Evolutionary conservation across 306 rosid genomes (phyloP).

Genomic region (Casuarina equisetifolia): DNA sequence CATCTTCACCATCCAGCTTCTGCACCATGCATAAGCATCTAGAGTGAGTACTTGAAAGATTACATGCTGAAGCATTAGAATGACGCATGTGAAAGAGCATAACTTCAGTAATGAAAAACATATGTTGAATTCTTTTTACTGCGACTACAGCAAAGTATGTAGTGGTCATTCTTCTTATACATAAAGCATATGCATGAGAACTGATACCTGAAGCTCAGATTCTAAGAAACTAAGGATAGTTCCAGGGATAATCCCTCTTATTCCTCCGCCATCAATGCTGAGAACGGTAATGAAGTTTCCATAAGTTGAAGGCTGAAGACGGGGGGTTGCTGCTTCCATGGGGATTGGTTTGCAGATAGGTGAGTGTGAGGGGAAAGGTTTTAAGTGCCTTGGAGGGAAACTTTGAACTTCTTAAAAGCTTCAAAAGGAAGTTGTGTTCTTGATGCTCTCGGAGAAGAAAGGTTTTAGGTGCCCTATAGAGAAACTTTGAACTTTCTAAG

Average conservation of each 20-base stretch:
- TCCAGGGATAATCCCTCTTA: constrained; percentile 6
- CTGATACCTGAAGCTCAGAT: neutral
- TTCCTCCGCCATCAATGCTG: constrained; percentile 11
- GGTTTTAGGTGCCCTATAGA: neutral
- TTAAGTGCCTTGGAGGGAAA: neutral
- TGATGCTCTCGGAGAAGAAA: too few species aligned
- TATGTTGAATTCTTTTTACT: too few species aligned
- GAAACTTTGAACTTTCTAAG: neutral
- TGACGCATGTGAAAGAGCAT: too few species aligned
- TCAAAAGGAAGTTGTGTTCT: too few species aligned
- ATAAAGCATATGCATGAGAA: too few species aligned
- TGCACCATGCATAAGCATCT: neutral
- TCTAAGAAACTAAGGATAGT: constrained; percentile 6
- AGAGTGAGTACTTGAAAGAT: neutral
- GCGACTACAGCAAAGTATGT: too few species aligned
- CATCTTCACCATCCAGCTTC: constrained; percentile 15
- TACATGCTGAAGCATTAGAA: too few species aligned
- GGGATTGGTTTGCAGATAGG: neutral
- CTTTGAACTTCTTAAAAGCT: neutral
- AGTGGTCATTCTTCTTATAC: too few species aligned
- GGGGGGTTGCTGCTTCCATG: neutral
- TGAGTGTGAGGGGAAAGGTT: neutral
- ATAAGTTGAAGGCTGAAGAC: constrained; percentile 4
- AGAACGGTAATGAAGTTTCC: constrained; percentile 4
- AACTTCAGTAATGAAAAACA: too few species aligned